Evolutionary conservation across 2,329 filamentous ascomycete genomes (phyloP), one percentile per base, ranked within the genome.

Genomic region (Fusarium nelsonii): DNA sequence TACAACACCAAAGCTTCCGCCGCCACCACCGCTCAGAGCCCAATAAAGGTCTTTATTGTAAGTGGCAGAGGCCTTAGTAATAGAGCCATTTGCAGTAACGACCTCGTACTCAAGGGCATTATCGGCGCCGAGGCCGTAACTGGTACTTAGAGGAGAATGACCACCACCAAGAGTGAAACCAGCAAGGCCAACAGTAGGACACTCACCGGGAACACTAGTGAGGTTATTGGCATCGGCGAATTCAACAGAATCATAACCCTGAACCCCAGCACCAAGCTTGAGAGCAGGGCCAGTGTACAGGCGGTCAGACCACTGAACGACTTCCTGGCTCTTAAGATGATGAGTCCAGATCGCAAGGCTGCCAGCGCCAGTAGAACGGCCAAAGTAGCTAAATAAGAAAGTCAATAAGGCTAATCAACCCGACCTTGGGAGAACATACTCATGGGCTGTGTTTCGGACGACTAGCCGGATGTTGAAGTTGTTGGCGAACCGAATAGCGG

Each of bases 151-250:
- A 1, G 83, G 78, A 1, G 82, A 83, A 70, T 89, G 87, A 5
- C 70, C 88, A 30, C 87, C 88, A 32, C 87, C 88, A 73, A 88
- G 86, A 5, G 80, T 83, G 69, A 85, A 91, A n/a, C 88, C 89
- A 0, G 85, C 84, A 9, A 87, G 69, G 2, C 87, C 88, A 8
- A 90, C 87, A 0, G 83, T 85, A 1, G 71, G 62, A 57, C 86
- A 86, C 16, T 85, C 84, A 6, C 87, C 87, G 41, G 54, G 36
- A 3, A 58, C 54, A 20, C 48, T 40, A 8, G 48, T 54, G 8
- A 58, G 20, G 12, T 48, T 36, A 11, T 58, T 33, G 0, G 6
- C n/a, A 23, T 30, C 14, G 6, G 46, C 54, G 14, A 54, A 58
- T n/a, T 67, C 70, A 36, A 84, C 78, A 0, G 80, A 80, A 40